phyloP scores from a whole-genome alignment of 2,329 filamentous ascomycete species.

The Aspergillus sp. region DNA sequence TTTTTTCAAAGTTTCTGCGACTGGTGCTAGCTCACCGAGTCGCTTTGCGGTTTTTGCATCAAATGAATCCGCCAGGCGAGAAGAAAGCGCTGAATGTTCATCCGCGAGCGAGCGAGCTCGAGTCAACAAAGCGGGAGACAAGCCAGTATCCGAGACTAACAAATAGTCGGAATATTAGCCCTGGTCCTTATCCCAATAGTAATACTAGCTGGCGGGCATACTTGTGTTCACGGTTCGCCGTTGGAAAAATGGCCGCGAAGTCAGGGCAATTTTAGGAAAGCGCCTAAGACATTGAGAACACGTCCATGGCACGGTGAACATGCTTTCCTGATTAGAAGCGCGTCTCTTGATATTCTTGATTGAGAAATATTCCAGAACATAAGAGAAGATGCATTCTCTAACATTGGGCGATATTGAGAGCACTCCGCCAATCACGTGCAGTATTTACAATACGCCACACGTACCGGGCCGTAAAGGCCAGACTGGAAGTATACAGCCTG shows the following conservation, averaged over 20 bases:
- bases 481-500: conserved; percentile 15
- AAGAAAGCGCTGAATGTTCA: conserved; percentile 50
- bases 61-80: conserved; percentile 49
- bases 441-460: conserved; percentile 4
- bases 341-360: background rate
- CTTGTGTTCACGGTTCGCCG: conserved; percentile 23
- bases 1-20: conserved; percentile 47
- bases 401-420: too few species aligned
- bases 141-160: conserved; percentile 21
- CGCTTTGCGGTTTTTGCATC: conserved; percentile 52
- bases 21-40: conserved; percentile 48
- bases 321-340: conserved; percentile 17
- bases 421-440: background rate
- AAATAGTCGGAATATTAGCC: conserved; percentile 8
- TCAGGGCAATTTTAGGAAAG: conserved; percentile 26
- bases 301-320: conserved; percentile 39
- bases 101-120: conserved; percentile 49
- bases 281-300: conserved; percentile 43
- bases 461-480: conserved; percentile 31
- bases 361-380: background rate
- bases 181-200: conserved; percentile 10
- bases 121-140: conserved; percentile 51
- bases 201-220: conserved; percentile 11
- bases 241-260: conserved; percentile 15
- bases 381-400: background rate